These are phyloP conservation scores for Xylaria sp. DNA, from an alignment of 2,329 filamentous ascomycete species.

Conservation along the genomic window DNA sequence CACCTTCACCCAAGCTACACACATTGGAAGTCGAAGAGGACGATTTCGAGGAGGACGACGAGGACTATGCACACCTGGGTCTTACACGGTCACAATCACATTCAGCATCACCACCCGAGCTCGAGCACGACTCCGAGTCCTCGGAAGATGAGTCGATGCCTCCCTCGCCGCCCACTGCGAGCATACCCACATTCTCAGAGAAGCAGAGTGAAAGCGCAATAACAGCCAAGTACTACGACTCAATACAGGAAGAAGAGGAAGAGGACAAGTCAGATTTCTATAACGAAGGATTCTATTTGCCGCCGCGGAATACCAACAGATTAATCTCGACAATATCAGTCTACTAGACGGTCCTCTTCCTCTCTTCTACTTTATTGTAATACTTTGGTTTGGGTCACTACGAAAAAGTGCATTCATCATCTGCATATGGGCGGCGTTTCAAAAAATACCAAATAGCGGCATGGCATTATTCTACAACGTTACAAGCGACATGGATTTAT, in stretches of 20 bases:
- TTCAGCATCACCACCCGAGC: slow-evolving; percentile 73
- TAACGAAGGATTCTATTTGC: slow-evolving; percentile 64
- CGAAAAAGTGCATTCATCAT: slow-evolving; percentile 46
- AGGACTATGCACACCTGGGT: slow-evolving; percentile 72
- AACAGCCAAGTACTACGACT: slow-evolving; percentile 49
- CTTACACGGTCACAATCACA: slow-evolving; percentile 76
- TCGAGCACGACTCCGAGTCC: slow-evolving; percentile 74
- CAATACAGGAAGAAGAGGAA: slow-evolving; percentile 51
- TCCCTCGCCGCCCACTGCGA: slow-evolving; percentile 70
- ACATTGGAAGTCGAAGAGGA: slow-evolving; percentile 53
- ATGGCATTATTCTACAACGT: slow-evolving; percentile 48
- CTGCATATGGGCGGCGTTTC: slow-evolving; percentile 53
- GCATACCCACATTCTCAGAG: slow-evolving; percentile 68
- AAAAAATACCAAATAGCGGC: slow-evolving; percentile 50
- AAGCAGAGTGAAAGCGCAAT: slow-evolving; percentile 60
- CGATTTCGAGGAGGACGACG: slow-evolving; percentile 56
- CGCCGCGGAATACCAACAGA: slow-evolving; percentile 61
- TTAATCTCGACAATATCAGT: slow-evolving; percentile 67
- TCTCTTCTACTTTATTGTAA: slow-evolving; percentile 47
- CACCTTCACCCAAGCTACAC: slow-evolving; percentile 50
- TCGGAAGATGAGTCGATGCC: slow-evolving; percentile 80
- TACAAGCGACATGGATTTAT: slow-evolving; percentile 45
- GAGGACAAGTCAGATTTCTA: slow-evolving; percentile 56
- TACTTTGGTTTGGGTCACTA: slow-evolving; percentile 39
- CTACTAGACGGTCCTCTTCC: slow-evolving; percentile 58